phyloP scores from a whole-genome alignment of 1,139 yeast genomes.

The Scheffersomyces segobiensis region DNA sequence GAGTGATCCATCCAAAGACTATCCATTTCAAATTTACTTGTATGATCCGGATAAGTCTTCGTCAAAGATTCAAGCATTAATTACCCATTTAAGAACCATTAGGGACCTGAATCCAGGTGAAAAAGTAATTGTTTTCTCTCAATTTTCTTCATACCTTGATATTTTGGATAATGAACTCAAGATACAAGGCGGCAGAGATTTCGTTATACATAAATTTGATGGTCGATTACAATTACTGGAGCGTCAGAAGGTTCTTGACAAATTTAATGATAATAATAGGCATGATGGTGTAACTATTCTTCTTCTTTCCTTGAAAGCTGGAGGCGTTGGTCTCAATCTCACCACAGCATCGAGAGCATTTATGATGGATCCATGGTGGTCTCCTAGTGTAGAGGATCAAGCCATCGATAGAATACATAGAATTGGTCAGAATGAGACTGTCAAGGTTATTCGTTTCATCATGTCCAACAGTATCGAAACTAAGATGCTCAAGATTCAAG shows the following conservation, averaged over 20 bases:
- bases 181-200: constrained; percentile 41
- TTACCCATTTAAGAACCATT: constrained; percentile 56
- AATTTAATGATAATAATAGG: constrained; percentile 43
- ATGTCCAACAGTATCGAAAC: constrained; percentile 87
- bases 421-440: constrained; percentile 78
- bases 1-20: constrained; percentile 22
- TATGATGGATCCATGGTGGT: constrained; percentile 99
- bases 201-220: constrained; percentile 67
- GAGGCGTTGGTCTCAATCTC: constrained; percentile 91
- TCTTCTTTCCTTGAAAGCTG: constrained; percentile 82
- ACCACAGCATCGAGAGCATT: constrained; percentile 86
- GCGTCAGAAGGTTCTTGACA: constrained; percentile 59
- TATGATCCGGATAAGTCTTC: constrained; percentile 58
- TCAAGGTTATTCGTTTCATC: constrained; percentile 77
- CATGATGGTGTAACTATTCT: constrained; percentile 50
- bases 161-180: constrained; percentile 65
- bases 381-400: constrained; percentile 90
- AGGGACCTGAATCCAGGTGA: constrained; percentile 59
- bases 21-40: constrained; percentile 36
- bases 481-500: constrained; percentile 85
- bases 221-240: constrained; percentile 74
- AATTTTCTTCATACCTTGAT: constrained; percentile 82
- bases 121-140: constrained; percentile 87
- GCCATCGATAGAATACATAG: constrained; percentile 94
- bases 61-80: constrained; percentile 72